Base-by-base conservation (phyloP, 768 basidiomycete species). In the Tylopilus rubrobrunneus region DNA sequence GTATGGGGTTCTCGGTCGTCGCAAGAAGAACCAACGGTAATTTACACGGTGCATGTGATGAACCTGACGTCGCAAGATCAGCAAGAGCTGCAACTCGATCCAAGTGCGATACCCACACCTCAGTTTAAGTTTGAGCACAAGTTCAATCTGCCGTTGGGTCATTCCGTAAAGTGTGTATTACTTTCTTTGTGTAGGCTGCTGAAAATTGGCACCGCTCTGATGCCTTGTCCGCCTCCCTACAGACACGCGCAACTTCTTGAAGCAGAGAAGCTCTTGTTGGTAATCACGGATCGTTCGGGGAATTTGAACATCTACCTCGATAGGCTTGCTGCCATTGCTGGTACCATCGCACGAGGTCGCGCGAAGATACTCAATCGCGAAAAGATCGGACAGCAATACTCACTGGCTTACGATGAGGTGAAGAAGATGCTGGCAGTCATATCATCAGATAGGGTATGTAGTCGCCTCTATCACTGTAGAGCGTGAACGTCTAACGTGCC, bases 361-460 rank as follows among this genome's bases (percentile, higher is more conserved):
- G 64, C 68, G 33, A 75, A 75, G 47, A 31, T 19, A 0, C 62
- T 83, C 14, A 70, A 73, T 50, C 72, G 71, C 7, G 75, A 78
- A 52, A 81, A 77, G 59, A 71, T 82, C 14, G 81, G 78, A 0
- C 62, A 70, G 4, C 69, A 76, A 7, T 70, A 73, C 44, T n/a
- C 78, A 8, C 48, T 83, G 5, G 72, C 82, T 0, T 82, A 75
- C 53, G 81, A 85, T 44, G 82, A 84, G 57, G 63, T 69, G 10
- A 79, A 74, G 56, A 74, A 77, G 2, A 73, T 78, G 64, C 58
- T 85, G 19, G 74, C 75, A 0, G 53, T 83, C 0, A 76, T 80
- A 50, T 68, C 74, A 6, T 61, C 71, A 0, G 68, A 67, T 5
- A 81, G 76, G 70, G 80, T 75, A 21, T 3, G 51, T 43, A 0